Evolutionary conservation across 148 eudicot species (phyloP).

Genomic region (Rhododendron kiyosumense): DNA sequence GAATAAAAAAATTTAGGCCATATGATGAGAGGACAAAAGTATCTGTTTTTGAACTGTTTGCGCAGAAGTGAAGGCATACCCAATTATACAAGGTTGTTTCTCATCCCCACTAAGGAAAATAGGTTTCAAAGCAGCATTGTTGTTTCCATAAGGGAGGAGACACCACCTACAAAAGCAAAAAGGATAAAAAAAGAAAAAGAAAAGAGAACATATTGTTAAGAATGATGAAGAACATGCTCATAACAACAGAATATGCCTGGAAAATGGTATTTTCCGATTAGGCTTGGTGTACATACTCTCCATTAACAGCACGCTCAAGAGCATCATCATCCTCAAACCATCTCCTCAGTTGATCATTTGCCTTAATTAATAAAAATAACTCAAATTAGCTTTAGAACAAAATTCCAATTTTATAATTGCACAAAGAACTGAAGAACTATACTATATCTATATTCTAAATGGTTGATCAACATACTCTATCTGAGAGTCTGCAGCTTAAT

Average conservation of each 20-base stretch:
- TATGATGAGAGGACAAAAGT: neutral
- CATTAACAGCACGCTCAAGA: conserved; percentile 77
- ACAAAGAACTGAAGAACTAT: neutral
- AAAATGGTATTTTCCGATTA: neutral
- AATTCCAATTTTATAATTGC: neutral
- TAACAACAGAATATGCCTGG: neutral
- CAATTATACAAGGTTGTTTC: conserved; percentile 56
- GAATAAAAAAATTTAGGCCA: neutral
- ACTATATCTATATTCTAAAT: neutral
- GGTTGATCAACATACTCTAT: conserved; percentile 21
- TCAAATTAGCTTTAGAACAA: conserved; percentile 4
- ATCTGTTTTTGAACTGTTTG: neutral
- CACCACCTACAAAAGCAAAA: conserved; percentile 57
- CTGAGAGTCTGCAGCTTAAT: conserved; percentile 54
- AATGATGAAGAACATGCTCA: neutral
- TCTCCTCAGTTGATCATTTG: conserved; percentile 57
- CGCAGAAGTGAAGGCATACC: conserved; percentile 37
- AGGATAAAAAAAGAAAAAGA: neutral
- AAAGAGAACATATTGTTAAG: neutral
- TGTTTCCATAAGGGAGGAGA: conserved; percentile 61
- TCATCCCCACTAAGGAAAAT: conserved; percentile 58
- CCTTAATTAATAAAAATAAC: conserved; percentile 32
- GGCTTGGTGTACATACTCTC: conserved; percentile 52
- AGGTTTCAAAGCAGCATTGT: conserved; percentile 32
- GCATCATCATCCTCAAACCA: conserved; percentile 96